Percentiles rank a stretch among this genome's conserved stretches.
Conservation (phyloP, 2,329 filamentous ascomycete genomes). For the Colletotrichum lupini region DNA sequence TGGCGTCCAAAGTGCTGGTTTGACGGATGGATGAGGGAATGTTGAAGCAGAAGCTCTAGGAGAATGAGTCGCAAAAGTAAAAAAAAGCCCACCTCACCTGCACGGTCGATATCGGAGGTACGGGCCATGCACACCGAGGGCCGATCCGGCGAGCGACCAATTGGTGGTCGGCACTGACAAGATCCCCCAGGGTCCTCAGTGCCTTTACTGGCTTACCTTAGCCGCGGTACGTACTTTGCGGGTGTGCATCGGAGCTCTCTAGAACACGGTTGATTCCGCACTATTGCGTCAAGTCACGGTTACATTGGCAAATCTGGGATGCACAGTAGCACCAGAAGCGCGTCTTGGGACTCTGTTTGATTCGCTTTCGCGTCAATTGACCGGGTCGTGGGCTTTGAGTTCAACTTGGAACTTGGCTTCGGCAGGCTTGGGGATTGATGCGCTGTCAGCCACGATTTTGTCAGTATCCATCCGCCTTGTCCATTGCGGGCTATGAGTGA, state of each 20-base stretch:
- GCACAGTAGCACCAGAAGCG: neutral
- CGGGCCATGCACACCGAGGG: constrained; percentile 31
- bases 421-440: neutral
- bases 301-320: neutral
- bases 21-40: neutral
- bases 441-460: neutral
- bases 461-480: neutral
- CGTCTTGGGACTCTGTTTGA: neutral
- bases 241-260: constrained; percentile 7
- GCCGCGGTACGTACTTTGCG: neutral
- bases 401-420: neutral
- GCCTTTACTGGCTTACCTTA: neutral
- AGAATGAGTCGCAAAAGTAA: constrained; percentile 8
- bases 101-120: constrained; percentile 35
- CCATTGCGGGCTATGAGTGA: neutral
- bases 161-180: constrained; percentile 9
- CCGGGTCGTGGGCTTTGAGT: neutral
- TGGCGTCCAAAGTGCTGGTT: constrained; percentile 21
- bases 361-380: neutral
- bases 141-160: constrained; percentile 33
- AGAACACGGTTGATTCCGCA: constrained; percentile 8
- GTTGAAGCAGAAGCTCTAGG: neutral
- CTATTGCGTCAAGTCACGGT: constrained; percentile 13
- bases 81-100: constrained; percentile 16
- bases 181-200: neutral